These are phyloP conservation scores for Beauveria bassiana DNA, from an alignment of 2,329 filamentous ascomycete species.

Conservation along the genomic window DNA sequence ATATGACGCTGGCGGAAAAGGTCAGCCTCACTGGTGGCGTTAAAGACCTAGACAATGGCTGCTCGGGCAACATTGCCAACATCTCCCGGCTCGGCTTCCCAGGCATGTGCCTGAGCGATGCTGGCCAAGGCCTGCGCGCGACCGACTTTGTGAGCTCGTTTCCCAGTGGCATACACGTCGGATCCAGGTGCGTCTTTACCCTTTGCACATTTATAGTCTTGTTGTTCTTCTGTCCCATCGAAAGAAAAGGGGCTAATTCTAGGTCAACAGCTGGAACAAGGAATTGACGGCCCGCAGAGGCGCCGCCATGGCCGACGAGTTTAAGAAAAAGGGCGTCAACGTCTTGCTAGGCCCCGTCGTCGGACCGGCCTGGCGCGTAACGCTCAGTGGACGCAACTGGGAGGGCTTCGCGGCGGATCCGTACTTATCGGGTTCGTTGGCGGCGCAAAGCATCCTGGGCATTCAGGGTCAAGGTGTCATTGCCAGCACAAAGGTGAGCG, in stretches of 20 bases:
- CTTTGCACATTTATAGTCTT: not conserved
- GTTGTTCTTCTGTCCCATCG: not conserved
- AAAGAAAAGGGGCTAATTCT: not conserved
- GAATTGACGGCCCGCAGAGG: conserved; percentile 60
- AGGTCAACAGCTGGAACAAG: conserved; percentile 54
- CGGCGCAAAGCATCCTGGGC: conserved; percentile 42
- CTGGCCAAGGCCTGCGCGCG: conserved; percentile 34
- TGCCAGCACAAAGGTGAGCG: conserved; percentile 46
- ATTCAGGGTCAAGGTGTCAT: conserved; percentile 48
- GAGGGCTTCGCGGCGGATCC: conserved; percentile 48
- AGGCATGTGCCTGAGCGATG: conserved; percentile 38
- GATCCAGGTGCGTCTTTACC: conserved; percentile 24
- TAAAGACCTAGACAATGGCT: conserved; percentile 38
- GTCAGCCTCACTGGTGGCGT: conserved; percentile 69
- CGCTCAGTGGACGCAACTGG: conserved; percentile 57
- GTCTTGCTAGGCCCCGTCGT: conserved; percentile 71
- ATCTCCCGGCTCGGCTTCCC: conserved; percentile 33
- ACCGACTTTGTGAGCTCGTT: conserved; percentile 36
- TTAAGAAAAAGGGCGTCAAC: conserved; percentile 69
- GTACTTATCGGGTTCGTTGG: conserved; percentile 45
- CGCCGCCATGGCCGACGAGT: conserved; percentile 68
- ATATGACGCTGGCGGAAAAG: conserved; percentile 71
- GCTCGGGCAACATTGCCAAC: conserved; percentile 36
- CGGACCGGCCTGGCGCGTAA: conserved; percentile 54
- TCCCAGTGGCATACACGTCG: conserved; percentile 33